Base-by-base conservation (phyloP, 352 stramenopile genomes). In the Pythium brachiatum region DNA sequence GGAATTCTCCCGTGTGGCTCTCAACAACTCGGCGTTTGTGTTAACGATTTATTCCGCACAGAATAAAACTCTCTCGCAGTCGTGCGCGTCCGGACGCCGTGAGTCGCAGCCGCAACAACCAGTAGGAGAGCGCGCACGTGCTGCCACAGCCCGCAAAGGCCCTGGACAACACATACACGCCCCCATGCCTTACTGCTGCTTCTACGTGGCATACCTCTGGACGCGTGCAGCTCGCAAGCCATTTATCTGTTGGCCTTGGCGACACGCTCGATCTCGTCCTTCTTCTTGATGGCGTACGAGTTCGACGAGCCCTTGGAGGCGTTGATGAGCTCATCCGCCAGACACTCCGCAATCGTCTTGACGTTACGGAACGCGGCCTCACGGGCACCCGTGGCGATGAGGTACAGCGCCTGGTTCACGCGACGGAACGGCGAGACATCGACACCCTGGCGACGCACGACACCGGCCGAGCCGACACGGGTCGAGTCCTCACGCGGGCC, bases 221-320 rank as follows among this genome's bases (percentile, higher is more conserved):
- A 52, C 25, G 36, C 58, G 39, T n/a, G 13, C 16, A 52, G 57
- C 41, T 26, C 43, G 56, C 56, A 60, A 47, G 39, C 34, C 29
- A 66, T 80, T 99, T 99, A 99, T 97, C 98, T 97, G 90, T 99
- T 99, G 66, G 95, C 97, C 96, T 99, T 99, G 80, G 97, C 97
- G 63, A 99, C 98, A 97, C 97, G 97, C 92, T 99, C 97, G 78
- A 99, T 99, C 83, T 99, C 98, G 86, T 99, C 98, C 94, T 99
- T 99, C 91, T 99, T 99, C 97, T 99, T 99, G 86, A 99, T 99
- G 75, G 97, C 97, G 81, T 99, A 99, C 68, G 88, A 98, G 97
- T 99, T 99, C 76, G 96, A 99, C 73, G 96, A 99, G 64, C 98
- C 97, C 86, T 98, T 97, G 54, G 97, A 98, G 41, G 97, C 97